These are phyloP conservation scores for Arthrobotrys musiformis DNA, from an alignment of 2,329 filamentous ascomycete species.

Conservation along the genomic window DNA sequence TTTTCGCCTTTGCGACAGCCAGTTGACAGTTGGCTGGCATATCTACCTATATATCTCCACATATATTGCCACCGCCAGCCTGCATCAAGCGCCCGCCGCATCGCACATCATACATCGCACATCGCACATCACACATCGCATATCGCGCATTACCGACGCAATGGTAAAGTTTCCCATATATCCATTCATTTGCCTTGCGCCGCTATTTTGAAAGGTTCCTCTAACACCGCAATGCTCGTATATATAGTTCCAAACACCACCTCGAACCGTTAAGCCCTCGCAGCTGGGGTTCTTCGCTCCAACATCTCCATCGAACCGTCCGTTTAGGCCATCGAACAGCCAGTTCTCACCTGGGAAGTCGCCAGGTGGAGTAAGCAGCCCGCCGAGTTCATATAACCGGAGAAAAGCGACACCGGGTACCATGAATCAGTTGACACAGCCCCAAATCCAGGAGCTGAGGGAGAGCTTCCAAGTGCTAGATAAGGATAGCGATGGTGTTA, in stretches of 20 bases:
- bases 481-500: slow-evolving; percentile 82
- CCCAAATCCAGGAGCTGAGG: slow-evolving; percentile 85
- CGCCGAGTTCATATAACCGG: slow-evolving; percentile 49
- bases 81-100: slow-evolving; percentile 9
- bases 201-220: not conserved
- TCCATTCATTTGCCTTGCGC: no score
- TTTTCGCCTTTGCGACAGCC: not conserved
- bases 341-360: slow-evolving; percentile 51
- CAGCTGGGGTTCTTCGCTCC: slow-evolving; percentile 57
- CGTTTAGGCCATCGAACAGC: slow-evolving; percentile 33
- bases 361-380: slow-evolving; percentile 7
- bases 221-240: not conserved
- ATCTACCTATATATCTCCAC: no score
- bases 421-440: slow-evolving; percentile 73
- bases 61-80: slow-evolving; percentile 18
- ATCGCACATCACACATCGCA: slow-evolving; percentile 4
- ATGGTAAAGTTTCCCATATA: slow-evolving; percentile 23
- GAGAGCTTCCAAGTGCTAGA: slow-evolving; percentile 96
- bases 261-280: slow-evolving; percentile 58
- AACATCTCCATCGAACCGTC: slow-evolving; percentile 35
- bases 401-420: slow-evolving; percentile 67
- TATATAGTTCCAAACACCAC: slow-evolving; percentile 53
- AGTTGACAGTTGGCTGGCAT: not conserved
- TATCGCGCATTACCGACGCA: slow-evolving; percentile 6
- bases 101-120: not conserved